A percentile compares a stretch with the other conserved stretches of the same genome.
phyloP scores from a whole-genome alignment of 331 rosid genomes.

The Acacia pycnantha region DNA sequence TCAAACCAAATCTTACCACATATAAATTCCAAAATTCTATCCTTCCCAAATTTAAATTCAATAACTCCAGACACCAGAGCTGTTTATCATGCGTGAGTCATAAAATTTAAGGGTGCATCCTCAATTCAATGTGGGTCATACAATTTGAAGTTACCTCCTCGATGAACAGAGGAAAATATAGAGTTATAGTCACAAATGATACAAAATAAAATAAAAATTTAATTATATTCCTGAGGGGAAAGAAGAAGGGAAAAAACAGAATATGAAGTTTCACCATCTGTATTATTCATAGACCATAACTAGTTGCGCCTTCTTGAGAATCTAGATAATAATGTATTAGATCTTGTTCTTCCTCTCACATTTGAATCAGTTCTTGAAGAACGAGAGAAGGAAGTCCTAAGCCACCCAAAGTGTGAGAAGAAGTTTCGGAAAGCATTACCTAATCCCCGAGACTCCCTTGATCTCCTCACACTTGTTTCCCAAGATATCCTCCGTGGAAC shows the following conservation, averaged over 20 bases:
- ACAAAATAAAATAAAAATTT: background rate
- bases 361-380: slow-evolving; percentile 32
- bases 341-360: slow-evolving; percentile 31
- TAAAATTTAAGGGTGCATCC: slow-evolving; percentile 30
- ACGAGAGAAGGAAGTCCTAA: slow-evolving; percentile 44
- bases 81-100: slow-evolving; percentile 32
- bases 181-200: slow-evolving; percentile 12
- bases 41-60: slow-evolving; percentile 27
- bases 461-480: slow-evolving; percentile 46
- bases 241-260: background rate
- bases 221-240: background rate
- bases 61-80: slow-evolving; percentile 28
- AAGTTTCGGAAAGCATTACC: slow-evolving; percentile 42
- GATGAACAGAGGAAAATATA: slow-evolving; percentile 17
- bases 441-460: slow-evolving; percentile 54
- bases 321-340: slow-evolving; percentile 40
- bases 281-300: slow-evolving; percentile 35
- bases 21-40: slow-evolving; percentile 29
- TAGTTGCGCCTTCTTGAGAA: slow-evolving; percentile 39
- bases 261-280: slow-evolving; percentile 29
- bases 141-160: slow-evolving; percentile 30
- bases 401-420: slow-evolving; percentile 52
- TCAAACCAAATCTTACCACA: slow-evolving; percentile 3
- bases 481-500: slow-evolving; percentile 61
- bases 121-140: slow-evolving; percentile 30